Evolutionary conservation across 768 basidiomycete species (phyloP).

Genomic region (Ramaria sp.): DNA sequence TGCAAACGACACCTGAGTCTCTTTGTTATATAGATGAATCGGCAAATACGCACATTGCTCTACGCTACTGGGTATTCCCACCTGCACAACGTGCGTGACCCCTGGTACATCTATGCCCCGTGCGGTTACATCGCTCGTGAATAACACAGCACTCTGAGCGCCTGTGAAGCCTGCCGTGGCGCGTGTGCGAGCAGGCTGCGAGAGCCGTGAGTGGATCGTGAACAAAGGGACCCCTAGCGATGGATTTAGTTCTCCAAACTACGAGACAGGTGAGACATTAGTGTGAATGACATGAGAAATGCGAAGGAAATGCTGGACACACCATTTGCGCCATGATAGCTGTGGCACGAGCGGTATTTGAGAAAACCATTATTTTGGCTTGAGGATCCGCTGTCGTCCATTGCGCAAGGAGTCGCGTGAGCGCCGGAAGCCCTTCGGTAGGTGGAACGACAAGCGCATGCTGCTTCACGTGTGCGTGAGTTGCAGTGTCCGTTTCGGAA

Average conservation of each 20-base stretch:
- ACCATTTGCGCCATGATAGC: conserved; percentile 28
- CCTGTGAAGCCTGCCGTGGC: conserved; percentile 40
- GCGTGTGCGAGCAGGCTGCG: conserved; percentile 36
- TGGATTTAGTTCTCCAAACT: conserved; percentile 5
- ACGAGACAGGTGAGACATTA: not conserved
- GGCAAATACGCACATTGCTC: conserved; percentile 26
- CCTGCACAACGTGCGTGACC: conserved; percentile 49
- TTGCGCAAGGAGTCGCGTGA: conserved; percentile 31
- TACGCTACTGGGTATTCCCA: conserved; percentile 23
- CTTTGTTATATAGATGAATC: not conserved
- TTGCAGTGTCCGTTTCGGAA: conserved; percentile 43
- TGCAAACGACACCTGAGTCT: not conserved
- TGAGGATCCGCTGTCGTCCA: conserved; percentile 17
- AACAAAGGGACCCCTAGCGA: conserved; percentile 21
- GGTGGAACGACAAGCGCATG: conserved; percentile 32
- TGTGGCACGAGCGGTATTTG: conserved; percentile 55
- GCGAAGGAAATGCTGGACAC: conserved; percentile 8
- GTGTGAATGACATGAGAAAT: not conserved
- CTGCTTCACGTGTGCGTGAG: conserved; percentile 53
- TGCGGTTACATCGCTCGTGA: conserved; percentile 50
- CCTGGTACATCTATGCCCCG: conserved; percentile 63
- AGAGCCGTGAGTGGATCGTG: conserved; percentile 50
- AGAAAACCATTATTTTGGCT: conserved; percentile 47
- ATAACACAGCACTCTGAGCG: conserved; percentile 33
- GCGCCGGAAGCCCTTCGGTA: conserved; percentile 29